A percentile compares a stretch with the other conserved stretches of the same genome.
These are phyloP conservation scores for Ustilago tritici DNA, from an alignment of 1,284 basidiomycete species.

Conservation along the genomic window DNA sequence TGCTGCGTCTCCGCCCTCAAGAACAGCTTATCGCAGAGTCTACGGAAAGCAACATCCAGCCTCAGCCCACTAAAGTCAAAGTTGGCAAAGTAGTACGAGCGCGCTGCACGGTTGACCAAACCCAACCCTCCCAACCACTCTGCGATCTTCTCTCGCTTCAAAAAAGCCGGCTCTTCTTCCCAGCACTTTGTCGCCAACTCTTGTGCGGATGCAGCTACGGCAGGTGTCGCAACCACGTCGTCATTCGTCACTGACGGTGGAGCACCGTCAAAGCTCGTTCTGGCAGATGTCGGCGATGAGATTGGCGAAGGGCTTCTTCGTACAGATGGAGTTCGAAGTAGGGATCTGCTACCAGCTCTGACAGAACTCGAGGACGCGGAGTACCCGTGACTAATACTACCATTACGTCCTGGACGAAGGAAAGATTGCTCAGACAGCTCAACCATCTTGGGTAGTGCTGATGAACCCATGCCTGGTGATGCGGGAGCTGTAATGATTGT, in stretches of 20 bases:
- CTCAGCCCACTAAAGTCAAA: conserved; percentile 88
- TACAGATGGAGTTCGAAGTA: conserved; percentile 23
- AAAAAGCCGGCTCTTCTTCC: conserved; percentile 85
- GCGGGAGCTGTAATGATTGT: conserved; percentile 26
- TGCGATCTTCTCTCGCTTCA: conserved; percentile 90
- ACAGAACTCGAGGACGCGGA: conserved; percentile 10
- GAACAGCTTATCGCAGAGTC: conserved; percentile 88
- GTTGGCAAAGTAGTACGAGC: conserved; percentile 84
- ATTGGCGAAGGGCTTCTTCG: conserved; percentile 24
- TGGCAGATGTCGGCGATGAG: conserved; percentile 24
- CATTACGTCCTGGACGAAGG: conserved; percentile 26
- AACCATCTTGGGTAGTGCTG: conserved; percentile 22
- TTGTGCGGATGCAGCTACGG: conserved; percentile 22
- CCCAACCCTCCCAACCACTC: conserved; percentile 92
- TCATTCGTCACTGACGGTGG: conserved; percentile 12
- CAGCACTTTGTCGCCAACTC: conserved; percentile 83
- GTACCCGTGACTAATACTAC: conserved; percentile 15
- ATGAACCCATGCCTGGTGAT: conserved; percentile 19
- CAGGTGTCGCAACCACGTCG: conserved; percentile 1
- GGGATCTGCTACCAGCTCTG: conserved; percentile 5
- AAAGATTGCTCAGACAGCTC: conserved; percentile 24
- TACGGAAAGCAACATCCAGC: conserved; percentile 89
- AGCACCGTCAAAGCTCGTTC: conserved; percentile 35
- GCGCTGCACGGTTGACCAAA: conserved; percentile 79
- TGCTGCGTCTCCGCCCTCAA: conserved; percentile 97